Evolutionary conservation across 352 stramenopile species (phyloP).

Genomic region (Thalassiosira mediterranea): DNA sequence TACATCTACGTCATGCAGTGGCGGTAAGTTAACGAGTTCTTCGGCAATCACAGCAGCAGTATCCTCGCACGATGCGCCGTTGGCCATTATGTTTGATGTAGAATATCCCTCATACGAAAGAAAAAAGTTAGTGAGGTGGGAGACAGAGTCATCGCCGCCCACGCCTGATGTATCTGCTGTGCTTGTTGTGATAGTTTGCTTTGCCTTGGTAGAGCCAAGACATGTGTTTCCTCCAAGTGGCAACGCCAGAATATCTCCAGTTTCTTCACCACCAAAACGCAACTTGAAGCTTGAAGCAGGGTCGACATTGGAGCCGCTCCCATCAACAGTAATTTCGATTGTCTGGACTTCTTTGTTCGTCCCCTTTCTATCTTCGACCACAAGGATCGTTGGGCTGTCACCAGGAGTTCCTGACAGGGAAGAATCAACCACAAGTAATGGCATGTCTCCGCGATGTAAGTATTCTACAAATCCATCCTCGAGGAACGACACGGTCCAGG

Average conservation of each 20-base stretch:
- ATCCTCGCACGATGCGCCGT: slow-evolving; percentile 87
- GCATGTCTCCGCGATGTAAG: slow-evolving; percentile 61
- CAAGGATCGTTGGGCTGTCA: slow-evolving; percentile 37
- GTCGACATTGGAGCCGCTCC: slow-evolving; percentile 47
- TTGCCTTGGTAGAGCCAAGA: slow-evolving; percentile 60
- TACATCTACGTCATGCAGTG: slow-evolving; percentile 65
- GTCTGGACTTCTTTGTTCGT: slow-evolving; percentile 83
- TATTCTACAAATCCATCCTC: slow-evolving; percentile 60
- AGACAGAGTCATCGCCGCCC: slow-evolving; percentile 90
- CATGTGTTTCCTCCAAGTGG: slow-evolving; percentile 62
- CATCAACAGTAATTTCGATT: slow-evolving; percentile 55
- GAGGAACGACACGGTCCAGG: slow-evolving; percentile 93
- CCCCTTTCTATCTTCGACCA: slow-evolving; percentile 71
- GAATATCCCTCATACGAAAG: slow-evolving; percentile 86
- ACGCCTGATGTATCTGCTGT: slow-evolving; percentile 89
- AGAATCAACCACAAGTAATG: slow-evolving; percentile 48
- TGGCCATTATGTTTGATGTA: slow-evolving; percentile 87
- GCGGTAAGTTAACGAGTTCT: slow-evolving; percentile 66
- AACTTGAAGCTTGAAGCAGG: slow-evolving; percentile 70
- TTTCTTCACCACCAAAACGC: slow-evolving; percentile 78
- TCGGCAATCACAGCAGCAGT: slow-evolving; percentile 71
- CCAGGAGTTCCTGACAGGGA: slow-evolving; percentile 40
- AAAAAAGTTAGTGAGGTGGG: slow-evolving; percentile 86
- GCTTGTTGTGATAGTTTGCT: slow-evolving; percentile 90
- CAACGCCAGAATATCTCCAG: slow-evolving; percentile 87